Conservation (phyloP, 2,329 filamentous ascomycete genomes). For the Aaosphaeria pasadenensis region DNA sequence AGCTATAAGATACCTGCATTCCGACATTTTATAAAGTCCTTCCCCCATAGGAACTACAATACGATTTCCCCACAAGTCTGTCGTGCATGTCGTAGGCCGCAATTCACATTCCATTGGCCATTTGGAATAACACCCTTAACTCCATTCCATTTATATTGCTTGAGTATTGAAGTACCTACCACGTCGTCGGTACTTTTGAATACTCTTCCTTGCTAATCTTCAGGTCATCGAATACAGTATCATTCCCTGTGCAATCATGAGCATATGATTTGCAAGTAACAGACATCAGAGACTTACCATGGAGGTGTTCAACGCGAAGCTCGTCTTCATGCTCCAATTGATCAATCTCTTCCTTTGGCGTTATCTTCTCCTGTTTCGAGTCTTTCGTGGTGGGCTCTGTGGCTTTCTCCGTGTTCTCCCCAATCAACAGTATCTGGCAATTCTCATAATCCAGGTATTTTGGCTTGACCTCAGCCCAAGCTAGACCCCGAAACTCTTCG, state of each 20-base stretch:
- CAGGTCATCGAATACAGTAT: conserved; percentile 61
- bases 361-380: conserved; percentile 56
- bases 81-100: too few species aligned
- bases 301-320: conserved; percentile 59
- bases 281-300: conserved; percentile 39
- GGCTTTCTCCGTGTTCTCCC: conserved; percentile 60
- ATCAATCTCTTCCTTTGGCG: conserved; percentile 69
- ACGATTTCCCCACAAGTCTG: too few species aligned
- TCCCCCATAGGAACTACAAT: too few species aligned
- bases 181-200: conserved; percentile 31
- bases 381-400: conserved; percentile 57
- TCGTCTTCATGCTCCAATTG: conserved; percentile 74
- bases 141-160: too few species aligned
- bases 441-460: conserved; percentile 72
- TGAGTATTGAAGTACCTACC: conserved; percentile 12
- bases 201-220: conserved; percentile 62
- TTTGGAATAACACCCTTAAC: too few species aligned
- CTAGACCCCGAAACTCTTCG: conserved; percentile 67
- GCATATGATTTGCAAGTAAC: conserved; percentile 5
- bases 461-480: conserved; percentile 73
- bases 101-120: too few species aligned
- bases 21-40: too few species aligned
- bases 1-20: too few species aligned
- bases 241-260: conserved; percentile 45
- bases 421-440: conserved; percentile 76